Conservation (phyloP, 1,284 basidiomycete genomes). For the Sporisorium scitamineum region DNA sequence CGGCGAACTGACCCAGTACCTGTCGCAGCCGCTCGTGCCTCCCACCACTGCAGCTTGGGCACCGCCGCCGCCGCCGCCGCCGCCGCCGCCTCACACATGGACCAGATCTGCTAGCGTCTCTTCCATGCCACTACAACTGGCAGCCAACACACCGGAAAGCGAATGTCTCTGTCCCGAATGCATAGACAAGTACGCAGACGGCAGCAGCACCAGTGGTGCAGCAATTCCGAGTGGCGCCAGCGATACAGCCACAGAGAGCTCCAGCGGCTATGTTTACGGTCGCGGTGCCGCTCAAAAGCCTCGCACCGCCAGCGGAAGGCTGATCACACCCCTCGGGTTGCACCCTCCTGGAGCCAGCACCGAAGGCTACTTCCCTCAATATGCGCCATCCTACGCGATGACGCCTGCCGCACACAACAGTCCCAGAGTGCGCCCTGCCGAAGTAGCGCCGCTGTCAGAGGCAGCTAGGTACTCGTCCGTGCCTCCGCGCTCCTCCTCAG, state of each 20-base stretch:
- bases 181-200: constrained; percentile 54
- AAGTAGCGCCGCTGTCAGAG: constrained; percentile 5
- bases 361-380: constrained; percentile 56
- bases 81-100: constrained; percentile 14
- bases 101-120: constrained; percentile 33
- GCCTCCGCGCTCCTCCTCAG: constrained; percentile 41
- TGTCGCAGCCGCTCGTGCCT: constrained; percentile 44
- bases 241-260: constrained; percentile 62
- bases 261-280: constrained; percentile 47
- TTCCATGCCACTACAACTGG: constrained; percentile 21
- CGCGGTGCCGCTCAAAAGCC: constrained; percentile 44
- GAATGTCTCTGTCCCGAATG: constrained; percentile 60
- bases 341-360: constrained; percentile 38
- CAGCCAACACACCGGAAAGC: constrained; percentile 54
- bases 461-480: constrained; percentile 1
- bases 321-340: constrained; percentile 57
- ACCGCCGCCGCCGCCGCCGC: constrained; percentile 9
- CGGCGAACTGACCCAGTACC: constrained; percentile 53
- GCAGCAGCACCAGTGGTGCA: constrained; percentile 47
- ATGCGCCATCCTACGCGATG: constrained; percentile 19
- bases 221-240: constrained; percentile 62
- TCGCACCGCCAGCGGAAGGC: constrained; percentile 56
- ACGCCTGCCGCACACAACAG: constrained; percentile 18
- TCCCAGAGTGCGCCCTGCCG: constrained; percentile 19
- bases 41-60: constrained; percentile 30